Base-by-base conservation (phyloP, 108 stramenopile genomes). In the Seminavis robusta region DNA sequence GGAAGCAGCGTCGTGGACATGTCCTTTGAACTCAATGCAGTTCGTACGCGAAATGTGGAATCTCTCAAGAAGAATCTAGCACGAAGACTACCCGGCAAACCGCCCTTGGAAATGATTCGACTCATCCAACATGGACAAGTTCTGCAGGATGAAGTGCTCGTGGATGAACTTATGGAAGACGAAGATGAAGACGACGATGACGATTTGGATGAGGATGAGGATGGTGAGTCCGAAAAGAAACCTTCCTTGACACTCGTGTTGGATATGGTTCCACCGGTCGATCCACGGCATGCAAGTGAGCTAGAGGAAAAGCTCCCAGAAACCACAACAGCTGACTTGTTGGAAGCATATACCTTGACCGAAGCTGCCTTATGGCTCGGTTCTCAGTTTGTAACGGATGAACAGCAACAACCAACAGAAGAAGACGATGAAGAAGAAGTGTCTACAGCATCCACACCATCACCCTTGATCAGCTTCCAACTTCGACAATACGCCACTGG, bases 211-310 rank as follows among this genome's bases (percentile, higher is more conserved):
- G 76, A 80, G 21, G 82, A 81, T 1, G 76, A 77, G 3, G 65
- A 64, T 20, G 83, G 76, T 10, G 76, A 69, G 3, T 71, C 63
- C 33, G 53, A 67, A 5, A 56, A 55, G n/a, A 38, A 48, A 9
- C 37, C 21, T 44, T 67, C 60, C 45, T 52, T 81, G 15, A 52
- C 29, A 9, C 47, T 92, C 4, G 74, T 69, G 16, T 51, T 81
- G 38, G 84, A 92, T 61, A 70, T 74, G 23, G 43, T 86, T 16
- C 90, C 90, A 28, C 90, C 90, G 4, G 71, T 92, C 15, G 84
- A 92, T 58, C 53, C 75, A 25, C 84, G 82, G 52, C 86, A 84
- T 59, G 80, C 71, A 0, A 62, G 52, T 13, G 78, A 82, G 38
- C 60, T 86, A n/a, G 56, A 36, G 20, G 58, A 83, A 48, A 65